Conservation (phyloP, 371 early-diverging fungal genomes). For the Mucor plumbeus region DNA sequence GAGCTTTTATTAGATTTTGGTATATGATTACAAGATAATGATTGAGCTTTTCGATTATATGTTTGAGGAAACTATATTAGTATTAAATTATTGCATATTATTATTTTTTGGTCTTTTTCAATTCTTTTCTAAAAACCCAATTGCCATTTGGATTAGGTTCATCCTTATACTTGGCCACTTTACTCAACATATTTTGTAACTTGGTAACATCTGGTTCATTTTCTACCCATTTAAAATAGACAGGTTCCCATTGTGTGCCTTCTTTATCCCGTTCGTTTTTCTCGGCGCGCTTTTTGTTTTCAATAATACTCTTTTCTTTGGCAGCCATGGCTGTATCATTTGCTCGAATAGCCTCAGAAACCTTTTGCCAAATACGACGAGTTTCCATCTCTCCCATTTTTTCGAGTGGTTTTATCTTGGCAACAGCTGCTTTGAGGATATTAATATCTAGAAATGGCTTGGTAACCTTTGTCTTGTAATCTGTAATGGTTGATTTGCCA, state of each 20-base stretch:
- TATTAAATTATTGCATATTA: no score
- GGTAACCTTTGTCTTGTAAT: constrained; percentile 46
- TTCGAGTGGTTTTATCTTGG: constrained; percentile 44
- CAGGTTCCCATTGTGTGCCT: constrained; percentile 63
- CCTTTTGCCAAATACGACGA: constrained; percentile 72
- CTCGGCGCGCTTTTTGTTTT: constrained; percentile 71
- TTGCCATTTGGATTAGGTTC: constrained; percentile 7
- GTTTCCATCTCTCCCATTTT: constrained; percentile 70
- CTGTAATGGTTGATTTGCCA: constrained; percentile 57
- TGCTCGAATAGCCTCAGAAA: constrained; percentile 68
- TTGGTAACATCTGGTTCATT: constrained; percentile 45
- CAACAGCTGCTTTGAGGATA: constrained; percentile 32
- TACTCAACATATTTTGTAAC: constrained; percentile 43
- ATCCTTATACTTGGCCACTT: constrained; percentile 3
- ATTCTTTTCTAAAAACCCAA: constrained; percentile 14
- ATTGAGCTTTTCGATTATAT: no score
- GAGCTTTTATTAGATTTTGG: constrained; percentile 1
- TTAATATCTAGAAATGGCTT: constrained; percentile 64
- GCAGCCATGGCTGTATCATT: constrained; percentile 71
- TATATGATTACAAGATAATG: not conserved
- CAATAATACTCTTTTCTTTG: constrained; percentile 69
- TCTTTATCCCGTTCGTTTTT: constrained; percentile 61
- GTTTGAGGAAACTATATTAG: no score
- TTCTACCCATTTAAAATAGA: constrained; percentile 59
- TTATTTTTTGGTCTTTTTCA: not conserved